phyloP scores from a whole-genome alignment of 1,284 basidiomycete genomes.

The Neonothopanus nambi region DNA sequence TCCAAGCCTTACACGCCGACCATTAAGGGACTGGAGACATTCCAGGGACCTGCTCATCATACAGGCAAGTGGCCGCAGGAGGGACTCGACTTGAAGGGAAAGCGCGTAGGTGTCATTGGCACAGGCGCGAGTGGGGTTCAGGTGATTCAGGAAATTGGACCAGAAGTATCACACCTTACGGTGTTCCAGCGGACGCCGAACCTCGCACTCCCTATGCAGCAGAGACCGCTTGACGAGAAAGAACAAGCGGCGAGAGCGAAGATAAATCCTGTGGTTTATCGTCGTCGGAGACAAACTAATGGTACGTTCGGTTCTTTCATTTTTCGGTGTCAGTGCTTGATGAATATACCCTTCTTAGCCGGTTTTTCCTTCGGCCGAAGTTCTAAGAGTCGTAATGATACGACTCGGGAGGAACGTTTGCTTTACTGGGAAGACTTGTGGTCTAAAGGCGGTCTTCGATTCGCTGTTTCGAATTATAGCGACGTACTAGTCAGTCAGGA shows the following conservation, averaged over 20 bases:
- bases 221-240: conserved; percentile 15
- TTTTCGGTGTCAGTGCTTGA: no score
- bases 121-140: conserved; percentile 29
- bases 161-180: conserved; percentile 24
- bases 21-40: background rate
- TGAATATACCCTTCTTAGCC: background rate
- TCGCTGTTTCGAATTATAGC: conserved; percentile 17
- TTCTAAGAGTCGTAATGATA: conserved; percentile 13
- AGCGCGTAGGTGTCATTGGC: conserved; percentile 26
- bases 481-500: conserved; percentile 12
- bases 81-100: conserved; percentile 22
- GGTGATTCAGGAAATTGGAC: conserved; percentile 25
- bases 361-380: conserved; percentile 20
- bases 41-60: conserved; percentile 18
- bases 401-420: conserved; percentile 21
- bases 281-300: conserved; percentile 21
- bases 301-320: background rate
- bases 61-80: conserved; percentile 25
- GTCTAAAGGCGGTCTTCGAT: conserved; percentile 22
- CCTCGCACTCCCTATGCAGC: conserved; percentile 23
- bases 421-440: conserved; percentile 23
- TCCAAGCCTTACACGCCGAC: background rate
- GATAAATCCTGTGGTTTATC: conserved; percentile 19
- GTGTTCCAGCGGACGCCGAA: conserved; percentile 30
- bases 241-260: conserved; percentile 19